Evolutionary conservation across 2,329 filamentous ascomycete genomes (phyloP).

Genomic region (Plenodomus lindquistii): DNA sequence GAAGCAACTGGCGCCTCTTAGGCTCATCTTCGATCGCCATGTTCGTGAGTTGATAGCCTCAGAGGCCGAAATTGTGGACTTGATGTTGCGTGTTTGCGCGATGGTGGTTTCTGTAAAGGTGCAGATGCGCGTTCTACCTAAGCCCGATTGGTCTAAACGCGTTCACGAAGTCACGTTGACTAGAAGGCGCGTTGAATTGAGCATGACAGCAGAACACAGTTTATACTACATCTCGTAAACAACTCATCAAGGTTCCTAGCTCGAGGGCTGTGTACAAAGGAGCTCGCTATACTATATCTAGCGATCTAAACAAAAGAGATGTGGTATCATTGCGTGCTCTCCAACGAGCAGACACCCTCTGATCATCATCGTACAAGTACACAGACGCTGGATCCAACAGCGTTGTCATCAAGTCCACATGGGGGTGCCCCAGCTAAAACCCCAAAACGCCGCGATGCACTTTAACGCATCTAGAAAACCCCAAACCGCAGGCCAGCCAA

Average conservation of each 20-base stretch:
- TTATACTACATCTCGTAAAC: no score
- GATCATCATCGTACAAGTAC: conserved; percentile 13
- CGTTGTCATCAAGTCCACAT: neutral
- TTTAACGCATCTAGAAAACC: conserved; percentile 1
- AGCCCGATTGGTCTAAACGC: conserved; percentile 23
- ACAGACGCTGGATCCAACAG: conserved; percentile 6
- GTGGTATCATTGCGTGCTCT: conserved; percentile 2
- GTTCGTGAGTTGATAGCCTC: conserved; percentile 1
- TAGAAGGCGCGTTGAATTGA: neutral
- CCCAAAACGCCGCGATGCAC: conserved; percentile 17
- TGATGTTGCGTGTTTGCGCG: conserved; percentile 1
- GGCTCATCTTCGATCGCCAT: conserved; percentile 10
- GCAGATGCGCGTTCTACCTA: conserved; percentile 18
- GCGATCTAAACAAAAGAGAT: neutral
- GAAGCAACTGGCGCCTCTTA: conserved; percentile 29
- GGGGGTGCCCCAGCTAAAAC: conserved; percentile 3
- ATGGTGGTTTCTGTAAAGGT: conserved; percentile 14
- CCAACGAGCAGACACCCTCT: neutral
- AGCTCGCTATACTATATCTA: neutral
- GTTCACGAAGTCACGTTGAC: conserved; percentile 30
- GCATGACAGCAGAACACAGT: no score
- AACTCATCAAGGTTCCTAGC: no score
- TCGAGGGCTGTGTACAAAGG: no score
- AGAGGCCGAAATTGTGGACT: conserved; percentile 11
- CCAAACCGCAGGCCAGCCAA: conserved; percentile 11